A percentile compares a stretch with the other conserved stretches of the same genome.
Evolutionary conservation across 768 basidiomycete species (phyloP).

Genomic region (Piloderma croceum): DNA sequence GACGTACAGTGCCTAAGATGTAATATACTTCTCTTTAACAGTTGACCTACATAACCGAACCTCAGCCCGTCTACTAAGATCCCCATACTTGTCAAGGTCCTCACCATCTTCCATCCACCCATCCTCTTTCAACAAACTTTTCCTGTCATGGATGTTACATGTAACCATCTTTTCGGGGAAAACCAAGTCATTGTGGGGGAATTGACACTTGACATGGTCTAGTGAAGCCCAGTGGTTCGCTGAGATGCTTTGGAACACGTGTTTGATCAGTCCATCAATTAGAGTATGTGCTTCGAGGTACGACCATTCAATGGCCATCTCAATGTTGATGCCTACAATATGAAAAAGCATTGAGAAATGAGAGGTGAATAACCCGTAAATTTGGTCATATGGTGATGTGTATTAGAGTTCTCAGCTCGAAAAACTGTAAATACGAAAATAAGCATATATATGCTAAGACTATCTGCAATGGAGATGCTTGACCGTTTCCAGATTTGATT

Average conservation of each 20-base stretch:
- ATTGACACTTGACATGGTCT: constrained; percentile 40
- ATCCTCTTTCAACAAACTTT: constrained; percentile 45
- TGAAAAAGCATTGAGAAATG: too few relatives aligned
- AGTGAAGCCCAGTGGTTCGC: constrained; percentile 22
- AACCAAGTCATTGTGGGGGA: constrained; percentile 49
- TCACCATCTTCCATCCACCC: constrained; percentile 31
- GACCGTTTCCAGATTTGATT: too few relatives aligned
- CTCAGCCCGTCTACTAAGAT: constrained; percentile 46
- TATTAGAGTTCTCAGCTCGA: too few relatives aligned
- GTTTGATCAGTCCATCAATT: constrained; percentile 38
- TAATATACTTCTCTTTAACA: constrained; percentile 46
- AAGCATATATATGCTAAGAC: too few relatives aligned
- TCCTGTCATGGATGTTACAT: constrained; percentile 44
- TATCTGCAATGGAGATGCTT: too few relatives aligned
- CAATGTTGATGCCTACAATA: constrained; percentile 51
- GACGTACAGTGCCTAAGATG: constrained; percentile 54
- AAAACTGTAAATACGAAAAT: too few relatives aligned
- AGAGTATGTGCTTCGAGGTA: constrained; percentile 46
- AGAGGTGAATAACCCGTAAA: too few relatives aligned
- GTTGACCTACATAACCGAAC: constrained; percentile 42
- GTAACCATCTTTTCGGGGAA: constrained; percentile 51
- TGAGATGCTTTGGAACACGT: constrained; percentile 40
- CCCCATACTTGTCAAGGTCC: constrained; percentile 38
- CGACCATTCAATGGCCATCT: too few relatives aligned
- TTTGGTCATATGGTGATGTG: constrained; percentile 51